These are phyloP conservation scores for Neotropicomus parvogracilis DNA, from an alignment of 1,284 basidiomycete species.

Conservation along the genomic window DNA sequence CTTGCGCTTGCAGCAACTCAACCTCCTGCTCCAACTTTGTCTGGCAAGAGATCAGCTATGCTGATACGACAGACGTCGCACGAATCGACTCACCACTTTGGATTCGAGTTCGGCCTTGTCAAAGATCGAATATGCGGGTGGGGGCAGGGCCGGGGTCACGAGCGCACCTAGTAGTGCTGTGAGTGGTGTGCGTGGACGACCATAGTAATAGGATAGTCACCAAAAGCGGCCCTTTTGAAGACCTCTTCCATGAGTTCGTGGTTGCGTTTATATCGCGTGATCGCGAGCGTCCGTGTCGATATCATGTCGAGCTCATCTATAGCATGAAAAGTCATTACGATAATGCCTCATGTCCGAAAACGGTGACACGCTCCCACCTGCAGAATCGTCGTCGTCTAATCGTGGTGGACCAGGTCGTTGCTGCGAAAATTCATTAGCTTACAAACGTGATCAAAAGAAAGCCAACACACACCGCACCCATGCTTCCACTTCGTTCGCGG, in stretches of 20 bases:
- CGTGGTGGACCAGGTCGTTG: constrained; percentile 41
- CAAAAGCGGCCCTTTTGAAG: constrained; percentile 66
- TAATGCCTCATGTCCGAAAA: background rate
- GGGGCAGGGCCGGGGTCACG: constrained; percentile 35
- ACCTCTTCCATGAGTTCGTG: constrained; percentile 81
- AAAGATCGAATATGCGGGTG: constrained; percentile 59
- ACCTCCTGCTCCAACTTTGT: constrained; percentile 30
- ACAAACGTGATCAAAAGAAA: background rate
- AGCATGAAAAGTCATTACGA: background rate
- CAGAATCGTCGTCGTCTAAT: constrained; percentile 66
- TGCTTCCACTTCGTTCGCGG: constrained; percentile 31
- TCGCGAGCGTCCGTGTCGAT: constrained; percentile 65
- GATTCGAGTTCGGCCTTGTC: constrained; percentile 55
- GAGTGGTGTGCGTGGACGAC: constrained; percentile 1
- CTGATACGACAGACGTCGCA: background rate
- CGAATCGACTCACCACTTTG: constrained; percentile 46
- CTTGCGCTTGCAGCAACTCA: constrained; percentile 25
- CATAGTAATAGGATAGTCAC: constrained; percentile 35
- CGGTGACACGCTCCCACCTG: constrained; percentile 41
- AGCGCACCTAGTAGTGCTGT: constrained; percentile 42
- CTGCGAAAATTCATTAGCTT: constrained; percentile 10
- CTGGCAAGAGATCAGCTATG: constrained; percentile 15
- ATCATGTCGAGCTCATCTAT: constrained; percentile 68
- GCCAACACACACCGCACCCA: constrained; percentile 14
- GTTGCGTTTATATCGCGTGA: constrained; percentile 70